Conservation (phyloP, 805 yeast genomes). For the Starmerella floris region DNA sequence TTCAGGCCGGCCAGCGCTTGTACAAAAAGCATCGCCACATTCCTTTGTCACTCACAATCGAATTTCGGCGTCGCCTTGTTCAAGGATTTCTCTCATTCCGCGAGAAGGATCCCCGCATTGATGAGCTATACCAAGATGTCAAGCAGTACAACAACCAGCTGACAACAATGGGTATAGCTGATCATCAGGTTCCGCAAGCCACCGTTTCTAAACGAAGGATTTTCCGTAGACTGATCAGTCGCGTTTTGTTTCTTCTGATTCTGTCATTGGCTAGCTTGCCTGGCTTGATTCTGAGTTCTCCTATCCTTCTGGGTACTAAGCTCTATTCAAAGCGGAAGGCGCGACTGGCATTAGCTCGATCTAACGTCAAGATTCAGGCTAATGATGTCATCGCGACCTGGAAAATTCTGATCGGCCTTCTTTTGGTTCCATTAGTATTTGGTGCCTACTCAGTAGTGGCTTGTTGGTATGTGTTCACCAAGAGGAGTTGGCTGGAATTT, state of each 20-base stretch:
- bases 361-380: conserved; percentile 82
- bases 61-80: conserved; percentile 78
- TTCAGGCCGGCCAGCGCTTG: conserved; percentile 82
- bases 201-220: conserved; percentile 41
- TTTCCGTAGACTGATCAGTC: conserved; percentile 34
- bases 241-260: conserved; percentile 40
- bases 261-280: conserved; percentile 52
- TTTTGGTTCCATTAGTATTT: conserved; percentile 77
- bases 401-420: conserved; percentile 84
- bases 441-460: conserved; percentile 52
- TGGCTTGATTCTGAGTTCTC: conserved; percentile 76
- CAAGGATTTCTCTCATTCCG: conserved; percentile 65
- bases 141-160: conserved; percentile 55
- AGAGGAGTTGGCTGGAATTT: conserved; percentile 20
- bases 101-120: conserved; percentile 50
- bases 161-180: conserved; percentile 48
- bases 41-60: conserved; percentile 74
- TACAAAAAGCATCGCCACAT: conserved; percentile 59
- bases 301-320: conserved; percentile 72
- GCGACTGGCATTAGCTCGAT: conserved; percentile 62
- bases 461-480: conserved; percentile 28
- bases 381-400: conserved; percentile 94
- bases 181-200: conserved; percentile 47
- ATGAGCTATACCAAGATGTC: conserved; percentile 48
- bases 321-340: conserved; percentile 62